Evolutionary conservation across 768 basidiomycete species (phyloP).

Genomic region (Termitomyces sp.): DNA sequence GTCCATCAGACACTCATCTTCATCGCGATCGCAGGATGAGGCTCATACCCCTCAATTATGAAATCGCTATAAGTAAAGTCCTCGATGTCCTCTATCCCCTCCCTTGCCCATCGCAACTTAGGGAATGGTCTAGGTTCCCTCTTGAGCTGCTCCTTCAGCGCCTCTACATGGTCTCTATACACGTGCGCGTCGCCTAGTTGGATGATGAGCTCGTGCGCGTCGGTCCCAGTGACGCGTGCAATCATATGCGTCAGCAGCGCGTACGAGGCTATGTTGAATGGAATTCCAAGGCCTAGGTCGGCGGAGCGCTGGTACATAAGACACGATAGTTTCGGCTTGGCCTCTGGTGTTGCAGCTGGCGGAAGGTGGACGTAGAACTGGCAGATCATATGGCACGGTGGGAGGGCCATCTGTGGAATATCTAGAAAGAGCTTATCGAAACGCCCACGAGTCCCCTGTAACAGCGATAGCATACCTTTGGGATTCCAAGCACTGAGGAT

Average conservation of each 20-base stretch:
- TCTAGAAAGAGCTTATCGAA: constrained; percentile 39
- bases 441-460: neutral
- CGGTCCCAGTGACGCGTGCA: constrained; percentile 84
- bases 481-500: constrained; percentile 98
- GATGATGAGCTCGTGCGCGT: constrained; percentile 85
- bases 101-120: constrained; percentile 65
- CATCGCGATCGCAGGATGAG: constrained; percentile 83
- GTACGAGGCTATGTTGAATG: constrained; percentile 99
- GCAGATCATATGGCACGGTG: constrained; percentile 98
- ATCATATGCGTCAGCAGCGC: constrained; percentile 97
- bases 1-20: constrained; percentile 81
- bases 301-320: constrained; percentile 98
- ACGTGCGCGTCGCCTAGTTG: constrained; percentile 98
- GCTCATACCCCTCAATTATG: constrained; percentile 81
- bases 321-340: constrained; percentile 78
- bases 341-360: constrained; percentile 34
- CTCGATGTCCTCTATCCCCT: constrained; percentile 67
- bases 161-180: constrained; percentile 86
- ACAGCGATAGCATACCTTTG: constrained; percentile 55
- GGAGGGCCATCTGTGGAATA: constrained; percentile 91
- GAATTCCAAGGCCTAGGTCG: constrained; percentile 94
- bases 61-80: constrained; percentile 79
- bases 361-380: constrained; percentile 98
- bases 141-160: constrained; percentile 77
- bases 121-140: constrained; percentile 82